Conservation (phyloP, 805 yeast species). For the Ogataea methanolica region DNA sequence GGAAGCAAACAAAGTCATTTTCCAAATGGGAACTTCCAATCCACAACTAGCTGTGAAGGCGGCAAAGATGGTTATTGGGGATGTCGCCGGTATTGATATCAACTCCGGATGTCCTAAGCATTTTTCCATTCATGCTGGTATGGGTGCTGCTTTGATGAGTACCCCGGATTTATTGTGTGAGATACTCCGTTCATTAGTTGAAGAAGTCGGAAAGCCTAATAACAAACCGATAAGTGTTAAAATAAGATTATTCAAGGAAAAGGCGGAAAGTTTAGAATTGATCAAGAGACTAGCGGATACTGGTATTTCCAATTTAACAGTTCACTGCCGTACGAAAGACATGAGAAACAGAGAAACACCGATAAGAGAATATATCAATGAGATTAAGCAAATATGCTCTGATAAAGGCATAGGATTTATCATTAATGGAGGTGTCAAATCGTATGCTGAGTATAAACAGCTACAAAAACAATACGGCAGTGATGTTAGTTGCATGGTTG, state of each 20-base stretch:
- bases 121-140: constrained; percentile 89
- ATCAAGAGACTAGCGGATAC: constrained; percentile 60
- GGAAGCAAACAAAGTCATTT: constrained; percentile 68
- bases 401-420: constrained; percentile 64
- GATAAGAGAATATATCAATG: constrained; percentile 60
- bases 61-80: constrained; percentile 71
- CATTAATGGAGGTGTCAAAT: constrained; percentile 73
- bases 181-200: constrained; percentile 65
- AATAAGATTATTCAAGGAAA: constrained; percentile 69
- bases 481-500: constrained; percentile 89
- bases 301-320: constrained; percentile 80
- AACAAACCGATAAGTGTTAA: constrained; percentile 85
- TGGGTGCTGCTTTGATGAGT: constrained; percentile 90
- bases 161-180: constrained; percentile 77
- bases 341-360: constrained; percentile 90
- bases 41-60: constrained; percentile 87
- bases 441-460: constrained; percentile 46
- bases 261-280: constrained; percentile 54
- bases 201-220: constrained; percentile 72
- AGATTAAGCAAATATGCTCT: constrained; percentile 57
- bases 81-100: constrained; percentile 89
- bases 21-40: constrained; percentile 86
- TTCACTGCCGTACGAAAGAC: constrained; percentile 84
- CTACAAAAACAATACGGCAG: constrained; percentile 51
- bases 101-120: constrained; percentile 98